Base-by-base conservation (phyloP, 108 stramenopile genomes). In the Skeletonema menzelii region DNA sequence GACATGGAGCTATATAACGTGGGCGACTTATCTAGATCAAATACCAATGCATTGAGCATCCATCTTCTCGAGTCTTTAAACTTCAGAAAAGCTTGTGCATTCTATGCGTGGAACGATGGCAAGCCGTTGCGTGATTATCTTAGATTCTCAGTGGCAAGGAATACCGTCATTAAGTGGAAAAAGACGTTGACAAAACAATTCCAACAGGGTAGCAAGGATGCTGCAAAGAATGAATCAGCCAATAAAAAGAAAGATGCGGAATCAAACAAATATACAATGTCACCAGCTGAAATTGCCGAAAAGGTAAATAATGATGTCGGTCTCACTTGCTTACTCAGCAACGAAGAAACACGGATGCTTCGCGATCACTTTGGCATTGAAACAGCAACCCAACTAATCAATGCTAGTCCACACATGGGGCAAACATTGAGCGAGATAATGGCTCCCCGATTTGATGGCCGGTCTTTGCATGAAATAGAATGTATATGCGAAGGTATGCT, bases 401-500 rank as follows among this genome's bases (percentile, higher is more conserved):
- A 20, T 22, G 67, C 63, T 46, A 42, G 37, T 2, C 46, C 63
- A 56, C 24, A 34, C 5, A 27, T 76, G 4, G 27, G 30, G 8
- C 17, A 42, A 15, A 17, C 13, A 32, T 57, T 76, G 63, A 27
- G 42, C 40, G 19, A 8, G 63, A 55, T 64, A 22, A 53, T 67
- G 17, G 56, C 49, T 28, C 11, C 22, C 42, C 37, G 56, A 27
- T 66, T 59, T 56, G 8, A 59, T 28, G 63, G 24, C 44, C 65
- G 27, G 58, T 40, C 37, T 22, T 42, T 28, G 6, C 20, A 44
- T 47, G 65, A 74, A 34, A 17, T 74, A 38, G 8, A 57, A 34
- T 27, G 15, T 30, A 11, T 69, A 17, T 58, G 55, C 40, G 68
- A 76, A 49, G 75, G 75, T 27, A 69, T 76, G 68, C 59, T 69